phyloP scores from a whole-genome alignment of 306 rosid genomes.

The Lagenaria siceraria region DNA sequence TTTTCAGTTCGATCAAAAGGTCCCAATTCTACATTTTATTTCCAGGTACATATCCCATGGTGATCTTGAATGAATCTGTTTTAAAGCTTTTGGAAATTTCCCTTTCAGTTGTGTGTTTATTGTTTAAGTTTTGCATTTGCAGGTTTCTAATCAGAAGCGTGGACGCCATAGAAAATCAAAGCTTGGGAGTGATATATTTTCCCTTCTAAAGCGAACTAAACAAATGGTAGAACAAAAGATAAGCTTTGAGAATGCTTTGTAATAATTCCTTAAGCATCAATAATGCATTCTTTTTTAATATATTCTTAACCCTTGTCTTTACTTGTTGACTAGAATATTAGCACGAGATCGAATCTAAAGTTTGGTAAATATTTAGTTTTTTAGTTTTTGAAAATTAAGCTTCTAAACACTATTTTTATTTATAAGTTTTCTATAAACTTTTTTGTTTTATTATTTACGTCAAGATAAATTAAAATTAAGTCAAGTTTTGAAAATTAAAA shows the following conservation, averaged over 20 bases:
- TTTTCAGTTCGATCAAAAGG: constrained; percentile 39
- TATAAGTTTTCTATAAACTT: too few relatives aligned
- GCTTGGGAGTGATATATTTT: constrained; percentile 43
- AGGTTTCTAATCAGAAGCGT: constrained; percentile 37
- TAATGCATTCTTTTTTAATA: background rate
- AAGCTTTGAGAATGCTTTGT: background rate
- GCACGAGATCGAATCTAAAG: background rate
- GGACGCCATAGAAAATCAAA: constrained; percentile 43
- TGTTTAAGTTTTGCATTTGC: constrained; percentile 16
- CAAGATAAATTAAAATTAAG: too few relatives aligned
- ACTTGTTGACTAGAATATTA: background rate
- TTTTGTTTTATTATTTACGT: too few relatives aligned
- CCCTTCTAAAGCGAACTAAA: constrained; percentile 43
- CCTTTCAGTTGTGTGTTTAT: background rate
- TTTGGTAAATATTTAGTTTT: too few relatives aligned
- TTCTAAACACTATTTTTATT: too few relatives aligned
- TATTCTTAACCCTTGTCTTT: background rate
- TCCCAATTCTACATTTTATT: constrained; percentile 54
- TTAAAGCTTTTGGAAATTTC: background rate
- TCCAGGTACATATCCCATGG: constrained; percentile 37
- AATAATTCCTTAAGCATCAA: background rate
- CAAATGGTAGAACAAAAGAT: constrained; percentile 11
- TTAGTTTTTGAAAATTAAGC: too few relatives aligned
- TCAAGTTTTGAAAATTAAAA: too few relatives aligned
- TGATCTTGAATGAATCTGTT: background rate